Conservation (phyloP, 768 basidiomycete genomes). For the Suillus subalutaceus region DNA sequence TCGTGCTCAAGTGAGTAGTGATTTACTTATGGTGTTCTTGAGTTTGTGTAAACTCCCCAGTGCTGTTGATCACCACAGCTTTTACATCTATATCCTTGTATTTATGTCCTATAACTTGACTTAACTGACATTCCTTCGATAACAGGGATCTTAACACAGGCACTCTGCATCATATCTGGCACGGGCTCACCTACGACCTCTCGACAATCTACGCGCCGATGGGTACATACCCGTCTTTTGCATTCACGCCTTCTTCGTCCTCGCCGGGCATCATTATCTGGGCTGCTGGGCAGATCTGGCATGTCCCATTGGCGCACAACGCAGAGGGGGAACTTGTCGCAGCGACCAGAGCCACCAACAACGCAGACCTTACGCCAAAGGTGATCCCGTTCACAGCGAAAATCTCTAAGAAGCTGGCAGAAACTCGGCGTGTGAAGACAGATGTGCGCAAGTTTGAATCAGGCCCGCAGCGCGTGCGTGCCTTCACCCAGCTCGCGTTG, state of each 20-base stretch:
- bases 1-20: constrained; percentile 64
- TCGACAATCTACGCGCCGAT: constrained; percentile 67
- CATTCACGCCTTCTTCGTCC: constrained; percentile 62
- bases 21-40: not conserved
- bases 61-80: not conserved
- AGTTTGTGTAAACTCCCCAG: not conserved
- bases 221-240: constrained; percentile 79
- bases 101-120: not conserved
- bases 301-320: constrained; percentile 59
- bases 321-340: constrained; percentile 53
- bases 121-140: constrained; percentile 7
- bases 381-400: constrained; percentile 63
- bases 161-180: constrained; percentile 64
- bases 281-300: constrained; percentile 73
- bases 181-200: constrained; percentile 73
- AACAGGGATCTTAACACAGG: constrained; percentile 67
- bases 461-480: constrained; percentile 56
- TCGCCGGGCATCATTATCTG: constrained; percentile 61
- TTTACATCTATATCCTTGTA: not conserved
- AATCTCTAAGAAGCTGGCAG: constrained; percentile 65
- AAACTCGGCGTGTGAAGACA: constrained; percentile 51
- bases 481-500: constrained; percentile 63
- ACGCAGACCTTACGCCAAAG: constrained; percentile 33
- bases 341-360: constrained; percentile 4
- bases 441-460: constrained; percentile 59